Percentiles rank a stretch among this genome's conserved stretches.
Evolutionary conservation across 768 basidiomycete genomes (phyloP).

Genomic region (Hypholoma fasciculare): DNA sequence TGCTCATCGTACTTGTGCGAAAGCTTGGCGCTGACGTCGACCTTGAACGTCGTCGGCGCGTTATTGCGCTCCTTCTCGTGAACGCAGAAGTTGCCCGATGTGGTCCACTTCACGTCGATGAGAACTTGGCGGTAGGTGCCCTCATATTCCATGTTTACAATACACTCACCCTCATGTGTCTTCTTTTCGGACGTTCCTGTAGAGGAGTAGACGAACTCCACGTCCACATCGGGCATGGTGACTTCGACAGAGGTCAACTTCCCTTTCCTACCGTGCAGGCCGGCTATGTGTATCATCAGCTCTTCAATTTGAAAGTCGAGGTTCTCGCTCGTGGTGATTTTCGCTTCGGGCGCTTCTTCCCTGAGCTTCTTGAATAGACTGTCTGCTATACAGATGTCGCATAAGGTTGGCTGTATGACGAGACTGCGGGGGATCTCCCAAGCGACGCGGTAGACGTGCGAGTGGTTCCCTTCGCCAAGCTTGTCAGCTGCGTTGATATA

Average conservation of each 20-base stretch:
- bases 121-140: constrained; percentile 28
- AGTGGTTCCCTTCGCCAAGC: constrained; percentile 53
- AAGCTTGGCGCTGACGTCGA: constrained; percentile 46
- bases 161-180: constrained; percentile 26
- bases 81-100: constrained; percentile 27
- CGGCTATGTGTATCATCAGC: too few relatives aligned
- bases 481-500: constrained; percentile 39
- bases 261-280: too few relatives aligned
- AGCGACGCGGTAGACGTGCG: constrained; percentile 48
- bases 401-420: constrained; percentile 34
- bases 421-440: constrained; percentile 50
- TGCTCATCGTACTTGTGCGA: constrained; percentile 38
- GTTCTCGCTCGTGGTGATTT: neutral
- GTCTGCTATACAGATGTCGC: constrained; percentile 35
- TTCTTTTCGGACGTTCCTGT: neutral
- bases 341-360: constrained; percentile 2
- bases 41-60: constrained; percentile 35
- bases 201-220: too few relatives aligned
- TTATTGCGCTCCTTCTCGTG: constrained; percentile 18
- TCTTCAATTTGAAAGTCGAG: too few relatives aligned
- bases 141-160: constrained; percentile 8
- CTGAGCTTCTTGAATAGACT: constrained; percentile 1
- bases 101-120: constrained; percentile 16
- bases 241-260: too few relatives aligned
- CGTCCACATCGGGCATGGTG: too few relatives aligned